Conservation (phyloP, 768 basidiomycete species). For the Tylopilus cervinicoccineus region DNA sequence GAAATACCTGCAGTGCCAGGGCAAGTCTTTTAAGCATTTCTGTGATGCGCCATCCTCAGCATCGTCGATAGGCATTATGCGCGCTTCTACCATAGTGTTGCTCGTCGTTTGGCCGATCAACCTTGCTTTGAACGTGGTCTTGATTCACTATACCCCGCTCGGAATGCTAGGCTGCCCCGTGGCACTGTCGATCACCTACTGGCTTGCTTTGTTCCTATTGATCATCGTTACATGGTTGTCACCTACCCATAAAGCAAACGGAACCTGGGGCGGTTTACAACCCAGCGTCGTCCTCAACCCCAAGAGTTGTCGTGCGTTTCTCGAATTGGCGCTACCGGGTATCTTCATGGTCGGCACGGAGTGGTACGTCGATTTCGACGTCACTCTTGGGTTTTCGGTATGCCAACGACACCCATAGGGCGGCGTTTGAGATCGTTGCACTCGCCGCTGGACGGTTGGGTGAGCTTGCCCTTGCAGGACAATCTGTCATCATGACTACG, state of each 20-base stretch:
- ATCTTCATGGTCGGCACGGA: slow-evolving; percentile 80
- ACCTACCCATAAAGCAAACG: slow-evolving; percentile 48
- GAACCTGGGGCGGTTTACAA: slow-evolving; percentile 62
- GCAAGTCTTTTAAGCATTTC: slow-evolving; percentile 30
- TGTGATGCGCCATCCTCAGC: not conserved
- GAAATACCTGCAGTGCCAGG: slow-evolving; percentile 79
- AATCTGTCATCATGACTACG: slow-evolving; percentile 76
- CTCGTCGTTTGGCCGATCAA: slow-evolving; percentile 65
- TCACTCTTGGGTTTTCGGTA: not conserved
- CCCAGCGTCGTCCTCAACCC: slow-evolving; percentile 41
- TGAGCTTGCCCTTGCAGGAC: slow-evolving; percentile 62
- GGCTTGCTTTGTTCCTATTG: slow-evolving; percentile 60
- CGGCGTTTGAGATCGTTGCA: slow-evolving; percentile 79
- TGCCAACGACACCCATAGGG: slow-evolving; percentile 40
- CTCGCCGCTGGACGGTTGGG: slow-evolving; percentile 72
- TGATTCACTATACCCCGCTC: slow-evolving; percentile 63
- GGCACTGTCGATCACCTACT: slow-evolving; percentile 66
- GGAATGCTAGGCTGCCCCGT: slow-evolving; percentile 64
- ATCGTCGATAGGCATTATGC: slow-evolving; percentile 59
- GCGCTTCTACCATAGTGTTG: slow-evolving; percentile 62
- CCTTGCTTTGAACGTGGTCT: slow-evolving; percentile 48
- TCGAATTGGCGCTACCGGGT: slow-evolving; percentile 69
- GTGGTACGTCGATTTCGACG: slow-evolving; percentile 44
- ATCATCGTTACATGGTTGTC: slow-evolving; percentile 48
- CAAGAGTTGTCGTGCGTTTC: slow-evolving; percentile 51